phyloP scores from a whole-genome alignment of 1,284 basidiomycete genomes.

The Ceratobasidium sp. region DNA sequence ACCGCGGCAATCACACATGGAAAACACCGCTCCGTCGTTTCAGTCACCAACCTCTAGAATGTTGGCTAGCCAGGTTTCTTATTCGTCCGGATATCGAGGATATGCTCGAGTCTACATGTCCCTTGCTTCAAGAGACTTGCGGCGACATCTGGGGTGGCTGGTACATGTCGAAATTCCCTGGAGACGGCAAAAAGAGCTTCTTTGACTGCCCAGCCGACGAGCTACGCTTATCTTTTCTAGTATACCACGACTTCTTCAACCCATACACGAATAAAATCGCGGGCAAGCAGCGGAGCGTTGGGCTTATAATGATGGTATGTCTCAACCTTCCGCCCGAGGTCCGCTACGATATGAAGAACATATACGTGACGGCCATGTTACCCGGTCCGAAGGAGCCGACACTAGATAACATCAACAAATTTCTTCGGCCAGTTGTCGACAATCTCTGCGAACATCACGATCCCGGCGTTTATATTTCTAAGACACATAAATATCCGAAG shows the following conservation, averaged over 20 bases:
- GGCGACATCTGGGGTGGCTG: constrained; percentile 54
- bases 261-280: constrained; percentile 55
- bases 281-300: constrained; percentile 56
- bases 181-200: constrained; percentile 50
- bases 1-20: not conserved
- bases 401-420: constrained; percentile 53
- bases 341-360: constrained; percentile 57
- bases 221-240: constrained; percentile 53
- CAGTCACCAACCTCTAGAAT: constrained; percentile 7
- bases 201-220: constrained; percentile 48
- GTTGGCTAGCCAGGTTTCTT: constrained; percentile 29
- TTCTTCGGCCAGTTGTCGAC: constrained; percentile 55
- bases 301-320: constrained; percentile 58
- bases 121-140: not conserved
- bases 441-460: constrained; percentile 55
- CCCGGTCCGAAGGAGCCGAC: constrained; percentile 52
- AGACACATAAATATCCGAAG: constrained; percentile 7
- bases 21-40: not conserved
- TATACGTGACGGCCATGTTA: constrained; percentile 59
- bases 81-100: constrained; percentile 37
- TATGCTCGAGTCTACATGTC: constrained; percentile 6
- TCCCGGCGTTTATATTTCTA: constrained; percentile 53
- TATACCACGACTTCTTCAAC: constrained; percentile 61
- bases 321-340: constrained; percentile 58
- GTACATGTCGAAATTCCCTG: constrained; percentile 52